phyloP scores from a whole-genome alignment of 805 yeast species.

The Teunomyces atbi region DNA sequence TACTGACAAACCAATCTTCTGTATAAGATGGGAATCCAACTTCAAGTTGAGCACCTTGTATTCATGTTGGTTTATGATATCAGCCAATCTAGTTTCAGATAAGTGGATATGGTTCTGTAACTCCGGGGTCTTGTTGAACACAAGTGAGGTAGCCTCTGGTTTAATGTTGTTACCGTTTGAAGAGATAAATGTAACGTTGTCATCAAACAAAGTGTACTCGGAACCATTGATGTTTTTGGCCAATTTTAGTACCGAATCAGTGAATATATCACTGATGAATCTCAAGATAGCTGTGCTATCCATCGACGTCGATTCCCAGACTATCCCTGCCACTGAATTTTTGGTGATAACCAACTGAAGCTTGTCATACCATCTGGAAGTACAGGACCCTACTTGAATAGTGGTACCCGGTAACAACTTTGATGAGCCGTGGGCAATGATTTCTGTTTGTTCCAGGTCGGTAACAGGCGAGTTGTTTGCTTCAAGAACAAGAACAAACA shows the following conservation, averaged over 20 bases:
- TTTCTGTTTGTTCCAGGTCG: constrained; percentile 48
- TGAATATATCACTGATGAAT: constrained; percentile 56
- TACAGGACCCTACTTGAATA: constrained; percentile 55
- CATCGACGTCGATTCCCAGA: constrained; percentile 58
- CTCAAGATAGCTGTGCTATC: constrained; percentile 58
- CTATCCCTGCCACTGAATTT: constrained; percentile 58
- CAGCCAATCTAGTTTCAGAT: constrained; percentile 59
- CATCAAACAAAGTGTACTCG: constrained; percentile 53
- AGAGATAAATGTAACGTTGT: constrained; percentile 34
- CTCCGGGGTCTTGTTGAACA: constrained; percentile 45
- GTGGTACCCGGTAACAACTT: constrained; percentile 40
- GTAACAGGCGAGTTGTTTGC: constrained; percentile 40
- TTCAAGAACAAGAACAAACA: constrained; percentile 53
- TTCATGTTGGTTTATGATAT: constrained; percentile 57
- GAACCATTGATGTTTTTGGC: constrained; percentile 59
- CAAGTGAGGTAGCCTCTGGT: constrained; percentile 32
- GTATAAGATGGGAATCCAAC: constrained; percentile 34
- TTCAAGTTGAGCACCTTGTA: constrained; percentile 43
- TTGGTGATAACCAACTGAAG: constrained; percentile 52
- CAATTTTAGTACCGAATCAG: constrained; percentile 54
- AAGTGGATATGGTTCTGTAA: constrained; percentile 48
- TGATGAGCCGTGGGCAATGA: constrained; percentile 53
- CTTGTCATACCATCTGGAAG: constrained; percentile 60
- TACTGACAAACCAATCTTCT: constrained; percentile 41
- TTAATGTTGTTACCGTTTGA: constrained; percentile 32